Base-by-base conservation (phyloP, 1,284 basidiomycete genomes). In the Lentinula novae-zelandiae region DNA sequence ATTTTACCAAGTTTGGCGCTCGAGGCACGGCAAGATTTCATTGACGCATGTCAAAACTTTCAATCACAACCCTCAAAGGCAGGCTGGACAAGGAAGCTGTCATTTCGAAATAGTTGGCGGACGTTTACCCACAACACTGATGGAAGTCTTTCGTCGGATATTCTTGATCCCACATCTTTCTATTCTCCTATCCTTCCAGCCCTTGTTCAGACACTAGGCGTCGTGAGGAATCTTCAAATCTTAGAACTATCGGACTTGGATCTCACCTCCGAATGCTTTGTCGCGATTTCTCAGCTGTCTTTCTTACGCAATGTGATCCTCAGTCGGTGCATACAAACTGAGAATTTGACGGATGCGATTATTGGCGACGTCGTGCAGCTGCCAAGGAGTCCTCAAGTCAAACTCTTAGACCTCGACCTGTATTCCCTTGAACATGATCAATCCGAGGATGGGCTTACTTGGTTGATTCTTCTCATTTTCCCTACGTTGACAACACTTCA, bases 401-500 rank as follows among this genome's bases (percentile, higher is more conserved):
- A 48, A 13, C 20, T 48, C n/a, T 20, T 48, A n/a, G 44, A 48
- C 13, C 20, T 48, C 8, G 8, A 3, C 12, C 8, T 17, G 8
- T 17, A 53, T 36, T 36, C 51, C 15, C n/a, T 17, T 5, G 34
- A 53, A n/a, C 5, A 13, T 12, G 9, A 36, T 34, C 31, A 53
- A 9, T 17, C 10, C 17, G 13, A 13, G 8, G 31, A 36, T 13
- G 33, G 6, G 13, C 31, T 53, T 20, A 7, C 33, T 38, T 60
- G 59, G 59, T 22, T 22, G n/a, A 46, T 48, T 4, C 40, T 60
- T 38, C 39, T 60, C n/a, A 40, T 60, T 20, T 54, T 60, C 42
- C 59, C 59, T 7, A 44, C 22, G 12, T n/a, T 60, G 7, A 10
- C 33, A 17, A 49, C 52, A 13, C 27, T 60, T 3, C 46, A 60